Evolutionary conservation across 306 rosid species (phyloP), one percentile per base, ranked within the genome.

Genomic region (Trichosanthes cucumerina): DNA sequence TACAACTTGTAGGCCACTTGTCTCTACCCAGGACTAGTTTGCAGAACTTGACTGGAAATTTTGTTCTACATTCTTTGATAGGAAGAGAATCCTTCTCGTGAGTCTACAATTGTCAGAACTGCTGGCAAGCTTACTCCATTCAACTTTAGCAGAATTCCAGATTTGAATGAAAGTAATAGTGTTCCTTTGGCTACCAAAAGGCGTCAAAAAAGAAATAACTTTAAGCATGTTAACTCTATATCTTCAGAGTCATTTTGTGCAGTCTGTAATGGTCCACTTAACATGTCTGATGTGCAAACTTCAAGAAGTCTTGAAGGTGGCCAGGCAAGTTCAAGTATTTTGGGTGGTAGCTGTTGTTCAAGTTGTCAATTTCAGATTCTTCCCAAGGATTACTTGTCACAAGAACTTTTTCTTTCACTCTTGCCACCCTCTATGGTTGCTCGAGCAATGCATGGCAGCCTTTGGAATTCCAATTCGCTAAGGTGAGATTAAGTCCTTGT

Each of bases 61-160:
- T 41, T 47, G 14, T 64, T 26, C 54, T 77, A 75, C 68, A 28
- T 38, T 52, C 33, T 26, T 71, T 80, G 83, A 26, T 92, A 94
- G 96, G 89, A 87, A 85, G 98, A 94, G 84, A 94, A 94, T 78
- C 96, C 96, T 80, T 92, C 98, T 78, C 92, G 97, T 63, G 96
- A 90, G 81, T 87, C 92, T 85, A 92, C 98, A 15, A 89, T 94
- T 80, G 93, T 94, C 81, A 90, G 97, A 86, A 94, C 98, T 64
- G 97, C 98, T 1, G 95, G 92, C 78, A 94, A 94, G 89, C 97
- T 94, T 63, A 89, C 88, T 78, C 98, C 98, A 23, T 94, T 94
- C 78, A 92, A 88, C 53, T 94, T 94, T 86, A 94, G 92, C 83
- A 82, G 91, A 86, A 89, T 94, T 84, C 96, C 90, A 0, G 97